phyloP scores from a whole-genome alignment of 2,329 filamentous ascomycete species.

The Penicillium hordei region DNA sequence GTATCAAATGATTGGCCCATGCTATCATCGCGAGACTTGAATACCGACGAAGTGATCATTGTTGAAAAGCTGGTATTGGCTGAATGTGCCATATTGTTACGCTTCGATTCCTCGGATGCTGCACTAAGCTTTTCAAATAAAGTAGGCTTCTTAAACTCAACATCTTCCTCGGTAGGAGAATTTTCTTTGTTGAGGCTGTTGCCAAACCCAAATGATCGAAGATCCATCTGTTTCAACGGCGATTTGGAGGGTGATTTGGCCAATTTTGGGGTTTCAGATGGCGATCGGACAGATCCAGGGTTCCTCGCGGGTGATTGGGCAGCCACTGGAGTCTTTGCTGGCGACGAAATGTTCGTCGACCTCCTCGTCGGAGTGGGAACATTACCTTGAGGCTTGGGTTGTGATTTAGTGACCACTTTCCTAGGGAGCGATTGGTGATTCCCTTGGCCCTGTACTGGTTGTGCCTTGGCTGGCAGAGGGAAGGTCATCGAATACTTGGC shows the following conservation, averaged over 20 bases:
- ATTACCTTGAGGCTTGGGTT: background rate
- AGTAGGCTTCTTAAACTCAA: conserved; percentile 7
- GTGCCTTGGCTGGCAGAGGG: background rate
- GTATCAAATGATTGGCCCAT: conserved; percentile 31
- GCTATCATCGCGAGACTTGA: conserved; percentile 13
- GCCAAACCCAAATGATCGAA: conserved; percentile 2
- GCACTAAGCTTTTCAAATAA: conserved; percentile 21
- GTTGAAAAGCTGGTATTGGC: conserved; percentile 29
- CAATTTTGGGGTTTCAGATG: background rate
- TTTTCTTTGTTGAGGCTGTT: background rate
- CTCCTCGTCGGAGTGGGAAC: background rate
- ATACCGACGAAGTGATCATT: conserved; percentile 17
- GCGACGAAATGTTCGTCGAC: background rate
- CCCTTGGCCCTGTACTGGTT: background rate
- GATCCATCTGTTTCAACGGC: conserved; percentile 1
- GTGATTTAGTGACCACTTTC: background rate
- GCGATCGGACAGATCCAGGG: background rate
- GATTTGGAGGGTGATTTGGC: background rate
- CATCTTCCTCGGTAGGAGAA: background rate
- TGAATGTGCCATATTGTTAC: conserved; percentile 20
- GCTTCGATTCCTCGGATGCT: conserved; percentile 13
- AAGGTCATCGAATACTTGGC: background rate
- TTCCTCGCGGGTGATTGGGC: background rate
- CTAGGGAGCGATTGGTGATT: background rate
- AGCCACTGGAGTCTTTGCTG: background rate